phyloP scores from a whole-genome alignment of 441 rosid genomes.

The Aleurites moluccanus region DNA sequence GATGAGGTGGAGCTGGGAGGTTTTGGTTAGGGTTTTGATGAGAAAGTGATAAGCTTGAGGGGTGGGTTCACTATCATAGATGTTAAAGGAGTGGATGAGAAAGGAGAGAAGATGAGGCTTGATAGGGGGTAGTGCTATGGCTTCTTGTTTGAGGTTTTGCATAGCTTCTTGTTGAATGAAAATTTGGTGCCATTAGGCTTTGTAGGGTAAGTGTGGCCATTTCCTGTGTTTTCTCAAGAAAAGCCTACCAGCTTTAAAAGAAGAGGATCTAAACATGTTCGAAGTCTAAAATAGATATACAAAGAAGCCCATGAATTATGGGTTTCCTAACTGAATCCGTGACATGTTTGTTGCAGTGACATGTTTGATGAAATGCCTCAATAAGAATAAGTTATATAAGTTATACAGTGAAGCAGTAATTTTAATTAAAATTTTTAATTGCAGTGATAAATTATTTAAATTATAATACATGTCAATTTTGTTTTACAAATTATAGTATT shows the following conservation, averaged over 20 bases:
- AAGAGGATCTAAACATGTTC: constrained; percentile 39
- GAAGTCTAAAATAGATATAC: not conserved
- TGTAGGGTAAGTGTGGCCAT: constrained; percentile 52
- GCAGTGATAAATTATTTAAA: too few relatives aligned
- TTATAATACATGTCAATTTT: too few relatives aligned
- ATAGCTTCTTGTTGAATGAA: constrained; percentile 51
- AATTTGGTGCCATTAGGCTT: constrained; percentile 54
- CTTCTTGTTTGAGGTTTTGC: constrained; percentile 40
- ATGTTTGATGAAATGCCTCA: too few relatives aligned
- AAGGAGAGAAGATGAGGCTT: constrained; percentile 35
- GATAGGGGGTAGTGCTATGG: not conserved
- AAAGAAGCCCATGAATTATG: not conserved
- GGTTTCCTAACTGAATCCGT: too few relatives aligned
- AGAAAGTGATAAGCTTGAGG: constrained; percentile 62
- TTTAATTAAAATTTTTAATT: too few relatives aligned
- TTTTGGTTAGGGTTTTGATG: constrained; percentile 46
- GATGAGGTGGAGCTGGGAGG: constrained; percentile 47
- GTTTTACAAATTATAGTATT: not conserved
- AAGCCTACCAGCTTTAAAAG: constrained; percentile 29
- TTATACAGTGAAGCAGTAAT: too few relatives aligned
- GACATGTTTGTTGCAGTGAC: too few relatives aligned
- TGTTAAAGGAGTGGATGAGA: constrained; percentile 45
- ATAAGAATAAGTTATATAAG: too few relatives aligned
- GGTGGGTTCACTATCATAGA: constrained; percentile 50
- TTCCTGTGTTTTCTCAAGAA: constrained; percentile 59